Conservation (phyloP, 2,329 filamentous ascomycete genomes). For the Penicillium sp. region DNA sequence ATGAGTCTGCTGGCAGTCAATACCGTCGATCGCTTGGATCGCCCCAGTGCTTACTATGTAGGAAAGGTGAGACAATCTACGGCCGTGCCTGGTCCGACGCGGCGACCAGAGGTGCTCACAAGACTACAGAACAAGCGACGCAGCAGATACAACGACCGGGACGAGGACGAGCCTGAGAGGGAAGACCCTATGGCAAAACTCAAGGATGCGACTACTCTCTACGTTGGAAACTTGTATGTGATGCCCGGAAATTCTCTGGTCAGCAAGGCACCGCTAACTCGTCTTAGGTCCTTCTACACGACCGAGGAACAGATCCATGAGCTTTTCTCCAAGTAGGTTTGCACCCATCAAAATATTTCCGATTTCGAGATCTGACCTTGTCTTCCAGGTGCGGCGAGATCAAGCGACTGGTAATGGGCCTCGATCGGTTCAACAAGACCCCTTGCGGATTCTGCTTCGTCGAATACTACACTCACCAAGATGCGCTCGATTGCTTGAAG, state of each 20-base stretch:
- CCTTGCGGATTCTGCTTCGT: constrained; percentile 99
- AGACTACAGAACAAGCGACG: constrained; percentile 68
- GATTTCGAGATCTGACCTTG: constrained; percentile 8
- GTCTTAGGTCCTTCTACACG: constrained; percentile 85
- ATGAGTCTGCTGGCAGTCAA: constrained; percentile 34
- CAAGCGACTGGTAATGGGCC: constrained; percentile 95
- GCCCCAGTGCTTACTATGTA: constrained; percentile 90
- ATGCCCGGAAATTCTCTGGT: neutral
- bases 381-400: constrained; percentile 76
- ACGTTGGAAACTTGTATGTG: constrained; percentile 89
- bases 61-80: constrained; percentile 64
- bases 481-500: constrained; percentile 97
- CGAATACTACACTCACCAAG: constrained; percentile 97
- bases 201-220: constrained; percentile 87
- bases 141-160: constrained; percentile 60
- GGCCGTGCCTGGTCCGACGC: constrained; percentile 11
- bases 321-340: constrained; percentile 76
- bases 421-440: constrained; percentile 96
- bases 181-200: constrained; percentile 73
- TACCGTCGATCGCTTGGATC: constrained; percentile 90
- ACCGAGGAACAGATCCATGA: constrained; percentile 99
- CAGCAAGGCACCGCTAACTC: constrained; percentile 18
- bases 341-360: neutral
- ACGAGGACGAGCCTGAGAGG: constrained; percentile 45
- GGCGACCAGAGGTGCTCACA: neutral